Base-by-base conservation (phyloP, 1,284 basidiomycete genomes). In the Cutaneotrichosporon dermatis region DNA sequence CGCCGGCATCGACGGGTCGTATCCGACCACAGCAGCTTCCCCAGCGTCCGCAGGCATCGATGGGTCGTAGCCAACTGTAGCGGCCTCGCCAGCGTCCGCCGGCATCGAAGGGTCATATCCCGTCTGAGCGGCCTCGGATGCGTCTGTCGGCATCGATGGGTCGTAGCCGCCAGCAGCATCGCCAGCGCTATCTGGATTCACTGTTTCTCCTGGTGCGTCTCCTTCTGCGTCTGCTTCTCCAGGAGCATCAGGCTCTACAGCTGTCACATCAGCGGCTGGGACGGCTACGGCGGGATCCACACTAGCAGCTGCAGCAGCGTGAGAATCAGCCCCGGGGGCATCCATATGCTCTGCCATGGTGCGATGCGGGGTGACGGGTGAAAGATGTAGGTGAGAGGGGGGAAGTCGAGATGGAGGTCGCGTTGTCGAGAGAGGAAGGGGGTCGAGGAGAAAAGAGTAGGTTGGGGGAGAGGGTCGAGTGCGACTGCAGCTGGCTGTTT, bases 81-180 rank as follows among this genome's bases (percentile, higher is more conserved):
- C 36, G 4, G 44, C 37, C 42, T 44, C 41, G 6, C 8, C 42
- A 9, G 41, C 40, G 34, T 59, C 36, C 13, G 56, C 56, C 4
- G 51, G 57, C 36, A 48, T 39, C 11, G 53, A 59, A 6, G 58
- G 58, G 49, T 59, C 58, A 48, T 55, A 46, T 25, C 4, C 50
- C 42, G 34, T 25, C 25, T 25, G 25, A 25, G 25, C 25, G 25
- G 25, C 25, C 25, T 25, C 25, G 25, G 25, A 25, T 25, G 25
- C 25, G 25, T 25, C 25, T 25, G 25, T 25, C 25, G 25, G 25
- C 25, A 25, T 25, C 25, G 25, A 25, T 25, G 25, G 25, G 25
- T 25, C 25, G 25, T 25, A 25, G 25, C 25, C 25, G 25, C 25
- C 25, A 25, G 25, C 25, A 25, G 25, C 25, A 25, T 25, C 25